A percentile compares a stretch with the other conserved stretches of the same genome.
phyloP scores from a whole-genome alignment of 139 green algal species.

The Micromonas pusilla region DNA sequence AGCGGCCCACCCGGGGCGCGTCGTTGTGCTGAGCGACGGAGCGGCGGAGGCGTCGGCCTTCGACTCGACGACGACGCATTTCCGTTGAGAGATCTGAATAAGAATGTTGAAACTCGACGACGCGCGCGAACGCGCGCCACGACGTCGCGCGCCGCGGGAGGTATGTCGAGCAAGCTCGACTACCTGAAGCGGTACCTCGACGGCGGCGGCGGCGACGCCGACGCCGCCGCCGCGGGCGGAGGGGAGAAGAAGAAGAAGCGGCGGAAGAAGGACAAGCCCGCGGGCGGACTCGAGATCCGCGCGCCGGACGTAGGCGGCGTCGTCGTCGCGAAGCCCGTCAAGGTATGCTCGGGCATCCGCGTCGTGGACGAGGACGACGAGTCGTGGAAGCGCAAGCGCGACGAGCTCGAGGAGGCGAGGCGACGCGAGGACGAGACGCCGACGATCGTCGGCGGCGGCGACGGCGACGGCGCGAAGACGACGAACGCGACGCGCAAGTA shows the following conservation, averaged over 20 bases:
- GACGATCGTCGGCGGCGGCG: background rate
- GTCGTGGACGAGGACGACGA: background rate
- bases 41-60: too few relatives aligned
- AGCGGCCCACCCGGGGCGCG: too few relatives aligned
- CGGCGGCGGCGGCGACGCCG: slow-evolving; percentile 1
- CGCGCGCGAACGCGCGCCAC: background rate
- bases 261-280: slow-evolving; percentile 22
- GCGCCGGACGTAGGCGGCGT: background rate
- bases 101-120: too few relatives aligned
- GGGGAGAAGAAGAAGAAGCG: slow-evolving; percentile 20
- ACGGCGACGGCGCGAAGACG: background rate
- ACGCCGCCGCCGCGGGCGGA: background rate
- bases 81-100: too few relatives aligned
- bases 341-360: background rate
- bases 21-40: too few relatives aligned
- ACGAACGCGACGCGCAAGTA: background rate
- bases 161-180: slow-evolving; percentile 16
- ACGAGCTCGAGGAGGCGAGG: background rate
- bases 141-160: background rate
- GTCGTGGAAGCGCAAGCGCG: background rate
- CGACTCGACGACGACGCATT: too few relatives aligned
- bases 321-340: background rate
- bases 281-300: background rate
- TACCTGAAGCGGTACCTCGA: slow-evolving; percentile 20
- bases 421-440: background rate